Evolutionary conservation across 257 asterid species (phyloP).

Genomic region (Rauvolfia tetraphylla): DNA sequence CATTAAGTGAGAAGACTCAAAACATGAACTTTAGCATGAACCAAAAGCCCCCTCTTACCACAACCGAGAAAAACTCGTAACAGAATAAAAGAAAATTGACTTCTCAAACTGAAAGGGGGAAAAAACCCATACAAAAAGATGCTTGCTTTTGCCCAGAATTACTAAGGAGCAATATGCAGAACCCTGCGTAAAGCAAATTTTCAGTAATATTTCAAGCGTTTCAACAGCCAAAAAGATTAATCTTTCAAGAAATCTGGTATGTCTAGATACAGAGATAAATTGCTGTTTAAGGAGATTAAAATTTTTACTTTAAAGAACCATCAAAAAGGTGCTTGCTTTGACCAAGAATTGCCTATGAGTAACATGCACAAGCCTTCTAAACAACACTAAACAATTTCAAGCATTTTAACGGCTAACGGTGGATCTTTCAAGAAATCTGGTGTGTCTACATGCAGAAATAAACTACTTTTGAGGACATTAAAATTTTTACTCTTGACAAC

Average conservation of each 20-base stretch:
- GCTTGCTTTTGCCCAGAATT: neutral
- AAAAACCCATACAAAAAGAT: neutral
- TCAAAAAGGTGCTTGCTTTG: neutral
- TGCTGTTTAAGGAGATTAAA: no score
- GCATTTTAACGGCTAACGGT: no score
- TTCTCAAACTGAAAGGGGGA: neutral
- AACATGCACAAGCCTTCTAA: no score
- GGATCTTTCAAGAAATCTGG: neutral
- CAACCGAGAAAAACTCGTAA: neutral
- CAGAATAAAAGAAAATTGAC: neutral
- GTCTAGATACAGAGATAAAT: no score
- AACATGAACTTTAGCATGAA: neutral
- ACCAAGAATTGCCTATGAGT: neutral
- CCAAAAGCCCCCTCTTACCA: neutral
- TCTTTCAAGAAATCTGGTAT: no score
- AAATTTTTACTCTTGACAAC: no score
- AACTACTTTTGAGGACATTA: no score
- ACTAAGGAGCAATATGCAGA: neutral
- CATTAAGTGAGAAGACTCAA: neutral
- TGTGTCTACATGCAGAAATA: no score
- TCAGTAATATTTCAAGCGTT: neutral
- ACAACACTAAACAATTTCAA: no score
- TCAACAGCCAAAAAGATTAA: neutral
- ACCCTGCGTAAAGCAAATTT: neutral
- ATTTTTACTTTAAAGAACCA: no score